Base-by-base conservation (phyloP, 257 asterid genomes). In the Nicotiana tabacum region DNA sequence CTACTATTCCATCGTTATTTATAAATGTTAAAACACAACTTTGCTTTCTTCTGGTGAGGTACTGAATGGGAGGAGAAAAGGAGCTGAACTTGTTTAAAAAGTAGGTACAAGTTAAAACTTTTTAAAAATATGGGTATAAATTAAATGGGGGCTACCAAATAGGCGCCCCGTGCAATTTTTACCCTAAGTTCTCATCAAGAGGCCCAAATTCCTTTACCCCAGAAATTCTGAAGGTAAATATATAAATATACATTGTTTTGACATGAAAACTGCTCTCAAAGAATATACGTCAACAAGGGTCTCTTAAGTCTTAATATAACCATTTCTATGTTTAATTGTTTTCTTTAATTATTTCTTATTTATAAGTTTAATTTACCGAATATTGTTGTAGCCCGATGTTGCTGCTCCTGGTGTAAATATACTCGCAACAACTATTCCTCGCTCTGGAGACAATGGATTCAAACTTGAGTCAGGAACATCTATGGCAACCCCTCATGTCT, bases 401-500 rank as follows among this genome's bases (percentile, higher is more conserved):
- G 77, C 77, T 16, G 16, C 76, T 66, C 76, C 51, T 16, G 51
- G 51, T 32, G 51, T 32, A 16, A 17, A 2, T 32, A 33, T 66
- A 66, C 27, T 66, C 0, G 51, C 51, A 3, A 27, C 51, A 66
- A 11, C 10, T 32, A 27, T 29, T 33, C 77, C 53, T 67, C 2
- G 0, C 0, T 0, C 1, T 1, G 76, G 51, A 67, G 12, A 67
- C 3, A 33, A 67, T 67, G 76, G 76, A 18, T 67, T 67, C 46
- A 6, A 67, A 67, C 29, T 16, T 51, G 0, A 16, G 13, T 35
- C 15, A 33, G 92, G 92, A 64, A 89, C 89, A 30, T 89, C 92
- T 21, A 87, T 87, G 92, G 61, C 88, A 21, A 64, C 89, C 39
- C 90, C 92, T 82, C 92, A 89, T 70, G 48, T 89, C 43, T 68